Base-by-base conservation (phyloP, 768 basidiomycete species). In the Leucogyrophana mollusca region DNA sequence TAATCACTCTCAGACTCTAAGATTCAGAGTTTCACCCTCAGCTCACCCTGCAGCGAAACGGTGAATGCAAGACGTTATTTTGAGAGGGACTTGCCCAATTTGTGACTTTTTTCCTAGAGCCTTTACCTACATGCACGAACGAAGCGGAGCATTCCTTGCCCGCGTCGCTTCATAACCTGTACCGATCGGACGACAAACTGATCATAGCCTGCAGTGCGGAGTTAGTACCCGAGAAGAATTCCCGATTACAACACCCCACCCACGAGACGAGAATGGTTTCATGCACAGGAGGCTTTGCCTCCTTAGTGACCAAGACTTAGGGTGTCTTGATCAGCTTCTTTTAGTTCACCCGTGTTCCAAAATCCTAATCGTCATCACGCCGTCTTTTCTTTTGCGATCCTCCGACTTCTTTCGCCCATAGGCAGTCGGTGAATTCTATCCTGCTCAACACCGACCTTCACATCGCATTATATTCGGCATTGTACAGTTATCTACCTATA, bases 201-300 rank as follows among this genome's bases (percentile, higher is more conserved):
- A 47, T 41, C 56, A 61, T 58, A 40, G 56, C 58, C 54, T 50
- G 41, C 36, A 10, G 36, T 62, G 62, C 65, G 63, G 63, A 54
- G 65, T 58, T 65, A 63, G 50, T 65, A 52, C 50, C 56, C 65
- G 63, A 60, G 40, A 30, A 54, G 52, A 8, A n/a, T 57, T 54
- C 23, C 59, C 52, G 52, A 61, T 64, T 63, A 64, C 61, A 62
- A 62, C 62, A 62, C 46, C 35, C n/a, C 27, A 23, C 49, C 47
- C 50, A 62, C 62, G 40, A 47, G 61, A 62, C 62, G 40, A 47
- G 61, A 57, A 56, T 59, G 57, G 61, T 57, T 54, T 63, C 55
- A 62, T 64, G 57, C 59, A 59, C 62, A 59, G 62, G 50, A 51
- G 39, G 51, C 53, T 17, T 39, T 52, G 56, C 46, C 52, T 60